Conservation (phyloP, 805 yeast species). For the Isabelozyma heimii region DNA sequence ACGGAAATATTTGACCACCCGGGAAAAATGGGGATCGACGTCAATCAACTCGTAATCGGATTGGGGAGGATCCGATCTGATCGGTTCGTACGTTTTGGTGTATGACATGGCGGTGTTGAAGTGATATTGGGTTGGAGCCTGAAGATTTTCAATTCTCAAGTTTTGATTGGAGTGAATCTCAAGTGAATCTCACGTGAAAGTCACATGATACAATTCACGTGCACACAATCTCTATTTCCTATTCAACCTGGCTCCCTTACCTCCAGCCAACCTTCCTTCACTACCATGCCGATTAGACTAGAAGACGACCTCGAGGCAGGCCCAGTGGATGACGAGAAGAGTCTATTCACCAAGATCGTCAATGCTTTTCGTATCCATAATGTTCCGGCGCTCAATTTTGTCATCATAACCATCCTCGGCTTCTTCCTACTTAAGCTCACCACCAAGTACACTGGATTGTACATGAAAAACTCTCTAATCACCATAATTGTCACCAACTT, state of each 20-base stretch:
- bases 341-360: conserved; percentile 17
- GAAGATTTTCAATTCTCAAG: conserved; percentile 20
- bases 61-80: conserved; percentile 35
- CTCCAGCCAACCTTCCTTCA: not conserved
- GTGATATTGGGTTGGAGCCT: not conserved
- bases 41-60: conserved; percentile 58
- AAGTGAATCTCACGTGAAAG: not conserved
- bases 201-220: not conserved
- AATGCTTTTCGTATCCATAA: conserved; percentile 40
- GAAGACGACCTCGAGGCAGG: conserved; percentile 6
- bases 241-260: not conserved
- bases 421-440: conserved; percentile 51
- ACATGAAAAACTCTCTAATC: conserved; percentile 62
- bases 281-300: conserved; percentile 20
- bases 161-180: conserved; percentile 32
- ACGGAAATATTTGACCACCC: conserved; percentile 74
- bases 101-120: conserved; percentile 31
- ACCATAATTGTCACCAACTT: conserved; percentile 81
- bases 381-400: conserved; percentile 57
- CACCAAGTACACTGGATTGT: conserved; percentile 56
- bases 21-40: conserved; percentile 70
- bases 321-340: not conserved
- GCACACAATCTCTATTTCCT: not conserved
- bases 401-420: conserved; percentile 49
- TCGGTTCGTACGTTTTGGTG: conserved; percentile 36